Evolutionary conservation across 257 asterid species (phyloP), one percentile per base, ranked within the genome.

Genomic region (Nyctanthes arbortristis): DNA sequence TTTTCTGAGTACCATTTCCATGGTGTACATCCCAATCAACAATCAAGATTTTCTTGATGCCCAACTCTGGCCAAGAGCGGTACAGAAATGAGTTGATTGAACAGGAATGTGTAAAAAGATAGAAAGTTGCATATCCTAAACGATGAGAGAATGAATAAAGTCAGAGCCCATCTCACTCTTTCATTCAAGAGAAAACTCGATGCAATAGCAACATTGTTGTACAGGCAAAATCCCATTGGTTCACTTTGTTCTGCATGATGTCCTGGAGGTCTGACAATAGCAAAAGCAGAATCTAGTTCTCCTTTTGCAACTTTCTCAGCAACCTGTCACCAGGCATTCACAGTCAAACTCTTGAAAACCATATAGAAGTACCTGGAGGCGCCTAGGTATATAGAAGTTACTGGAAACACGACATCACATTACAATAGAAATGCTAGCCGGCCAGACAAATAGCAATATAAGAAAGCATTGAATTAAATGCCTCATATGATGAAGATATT

Each of bases 21-120:
- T 94, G 99, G 73, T 94, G 99, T 12, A 91, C 99, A 81, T 94
- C 99, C 99, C 99, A 94, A 66, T 94, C 99, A 76, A 94, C 97
- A 71, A 94, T 89, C 66, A 94, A 77, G 71, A 94, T 80, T 79
- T 88, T 94, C 29, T 72, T 85, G 74, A 94, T 82, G 65, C 96
- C 96, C 83, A 93, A 80, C 13, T 91, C 96, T 9, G 70, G 79
- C 96, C 91, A 59, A 60, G 65, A 60, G 34, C 65, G 61, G 47
- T 39, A 11, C 28, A 22, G 24, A 47, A 16, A 75, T 62, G 62
- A 78, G 72, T 68, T 67, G 61, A 25, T 61, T 54, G 65, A 13
- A 49, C 66, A 25, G 7, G 14, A 43, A 47, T 27, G 16, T 7
- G 34, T 28, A 75, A 63, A 30, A 35, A 7, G 22, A 64, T 13